A percentile compares a stretch with the other conserved stretches of the same genome.
Evolutionary conservation across 1,139 yeast species (phyloP).

Genomic region (Kluyveromyces sp.): DNA sequence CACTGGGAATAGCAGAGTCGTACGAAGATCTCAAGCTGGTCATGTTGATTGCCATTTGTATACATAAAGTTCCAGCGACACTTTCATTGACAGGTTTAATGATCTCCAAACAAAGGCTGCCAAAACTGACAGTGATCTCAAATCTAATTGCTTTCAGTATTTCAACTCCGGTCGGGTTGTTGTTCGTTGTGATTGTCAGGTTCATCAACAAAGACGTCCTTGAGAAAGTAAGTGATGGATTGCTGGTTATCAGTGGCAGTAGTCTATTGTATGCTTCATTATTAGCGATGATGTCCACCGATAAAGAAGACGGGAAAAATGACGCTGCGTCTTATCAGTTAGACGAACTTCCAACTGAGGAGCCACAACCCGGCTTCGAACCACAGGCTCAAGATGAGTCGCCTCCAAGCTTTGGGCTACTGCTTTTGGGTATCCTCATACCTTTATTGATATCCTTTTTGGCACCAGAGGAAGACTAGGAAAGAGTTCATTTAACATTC

Average conservation of each 20-base stretch:
- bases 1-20: slow-evolving; percentile 49
- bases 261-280: slow-evolving; percentile 31
- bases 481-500: not conserved
- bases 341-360: not conserved
- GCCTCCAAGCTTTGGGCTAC: not conserved
- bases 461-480: slow-evolving; percentile 10
- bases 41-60: slow-evolving; percentile 45
- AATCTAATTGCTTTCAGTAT: slow-evolving; percentile 29
- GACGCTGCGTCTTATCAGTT: not conserved
- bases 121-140: slow-evolving; percentile 25
- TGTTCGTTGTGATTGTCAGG: slow-evolving; percentile 22
- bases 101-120: slow-evolving; percentile 28
- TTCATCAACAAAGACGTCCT: slow-evolving; percentile 21
- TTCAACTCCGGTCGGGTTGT: slow-evolving; percentile 31
- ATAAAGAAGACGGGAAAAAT: slow-evolving; percentile 11
- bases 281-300: slow-evolving; percentile 25
- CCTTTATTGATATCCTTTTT: slow-evolving; percentile 27
- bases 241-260: slow-evolving; percentile 31
- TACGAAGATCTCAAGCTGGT: slow-evolving; percentile 40
- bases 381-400: not conserved
- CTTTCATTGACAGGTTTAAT: slow-evolving; percentile 44
- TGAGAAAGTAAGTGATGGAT: slow-evolving; percentile 28
- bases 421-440: slow-evolving; percentile 20
- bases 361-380: not conserved
- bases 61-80: slow-evolving; percentile 61